Conservation (phyloP, 208 protist genomes). For the Entamoeba dispar region DNA sequence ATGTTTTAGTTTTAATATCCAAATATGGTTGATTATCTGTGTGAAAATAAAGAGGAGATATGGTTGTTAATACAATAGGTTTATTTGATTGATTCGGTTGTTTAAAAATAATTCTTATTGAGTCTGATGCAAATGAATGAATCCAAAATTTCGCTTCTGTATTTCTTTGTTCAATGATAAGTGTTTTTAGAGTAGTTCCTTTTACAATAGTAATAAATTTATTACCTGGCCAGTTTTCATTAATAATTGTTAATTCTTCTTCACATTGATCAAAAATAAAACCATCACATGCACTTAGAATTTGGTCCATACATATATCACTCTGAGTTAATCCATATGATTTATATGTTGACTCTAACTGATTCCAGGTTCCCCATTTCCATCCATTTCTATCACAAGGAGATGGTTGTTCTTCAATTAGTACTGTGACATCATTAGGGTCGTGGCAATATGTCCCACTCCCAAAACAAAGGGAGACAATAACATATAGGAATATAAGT, state of each 20-base stretch:
- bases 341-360: not conserved
- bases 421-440: not conserved
- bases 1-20: no score
- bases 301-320: not conserved
- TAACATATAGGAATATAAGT: no score
- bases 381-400: not conserved
- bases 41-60: no score
- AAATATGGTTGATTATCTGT: no score
- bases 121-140: not conserved
- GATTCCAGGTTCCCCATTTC: not conserved
- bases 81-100: no score
- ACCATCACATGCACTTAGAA: not conserved
- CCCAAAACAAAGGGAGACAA: not conserved
- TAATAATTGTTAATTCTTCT: not conserved
- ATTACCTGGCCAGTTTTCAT: not conserved
- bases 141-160: not conserved
- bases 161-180: not conserved
- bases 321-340: not conserved
- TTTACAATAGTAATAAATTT: not conserved
- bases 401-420: not conserved
- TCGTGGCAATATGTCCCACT: not conserved
- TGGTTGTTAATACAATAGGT: no score
- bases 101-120: not conserved
- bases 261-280: not conserved
- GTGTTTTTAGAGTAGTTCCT: not conserved